Evolutionary conservation across 2,329 filamentous ascomycete genomes (phyloP), one percentile per base, ranked within the genome.

Genomic region (Fusarium papillatum): DNA sequence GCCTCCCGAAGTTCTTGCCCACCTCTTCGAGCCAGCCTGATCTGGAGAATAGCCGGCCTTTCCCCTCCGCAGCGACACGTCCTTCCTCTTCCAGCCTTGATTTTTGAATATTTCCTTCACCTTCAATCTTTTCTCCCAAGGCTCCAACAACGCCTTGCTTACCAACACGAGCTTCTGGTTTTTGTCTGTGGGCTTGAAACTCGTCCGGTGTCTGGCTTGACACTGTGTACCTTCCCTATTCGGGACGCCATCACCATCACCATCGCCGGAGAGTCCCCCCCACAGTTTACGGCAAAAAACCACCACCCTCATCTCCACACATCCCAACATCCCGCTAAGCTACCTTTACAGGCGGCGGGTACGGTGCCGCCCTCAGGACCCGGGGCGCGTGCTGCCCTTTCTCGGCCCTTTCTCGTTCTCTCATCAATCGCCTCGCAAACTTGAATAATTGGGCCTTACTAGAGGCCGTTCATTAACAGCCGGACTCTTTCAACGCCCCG

Each of bases 331-430:
- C 66, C 73, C 70, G 61, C 66, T 65, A 65, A 53, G 50, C 50
- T 55, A 55, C 50, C 50, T 55, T 41, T 66, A 61, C 67, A 70
- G 46, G 61, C 61, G 65, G 57, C 60, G 71, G 61, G 70, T 69
- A 70, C 72, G 70, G 71, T 38, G 59, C 66, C 53, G 50, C 66
- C 61, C 53, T 55, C 38, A 66, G 50, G 29, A 72, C 60, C 74
- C 57, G 71, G 74, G 41, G 46, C 38, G 68, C 74, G 71, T 71
- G 71, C 71, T 75, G 71, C 74, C 71, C 71, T 76, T 76, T 63
- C 71, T 76, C 74, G 73, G 73, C 74, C 71, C 73, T 76, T 76
- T 70, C 74, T 70, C 70, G 74, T 76, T 38, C 73, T 55, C 65
- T 75, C 64, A 43, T 34, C 59, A 75, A 50, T 69, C 64, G 64